These are phyloP conservation scores for Ulota crispa DNA, from an alignment of 225 moss, liverwort and hornwort genomes.

Conservation along the genomic window DNA sequence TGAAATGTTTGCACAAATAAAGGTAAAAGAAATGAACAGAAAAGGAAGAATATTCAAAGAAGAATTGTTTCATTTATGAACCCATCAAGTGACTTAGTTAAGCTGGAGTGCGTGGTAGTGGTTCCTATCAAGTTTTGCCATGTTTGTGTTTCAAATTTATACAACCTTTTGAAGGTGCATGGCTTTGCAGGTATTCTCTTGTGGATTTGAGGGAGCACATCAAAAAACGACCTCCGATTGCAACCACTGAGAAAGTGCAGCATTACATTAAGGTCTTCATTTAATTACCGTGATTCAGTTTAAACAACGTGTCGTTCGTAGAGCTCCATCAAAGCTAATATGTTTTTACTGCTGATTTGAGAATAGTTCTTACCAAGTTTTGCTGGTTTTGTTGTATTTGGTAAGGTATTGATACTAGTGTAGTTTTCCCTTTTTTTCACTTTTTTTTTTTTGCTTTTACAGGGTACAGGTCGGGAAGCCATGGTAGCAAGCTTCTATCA, in stretches of 20 bases:
- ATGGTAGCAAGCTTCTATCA: constrained; percentile 86
- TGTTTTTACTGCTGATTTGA: not conserved
- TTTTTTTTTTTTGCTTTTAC: not conserved
- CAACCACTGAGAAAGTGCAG: constrained; percentile 96
- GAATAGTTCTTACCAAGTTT: not conserved
- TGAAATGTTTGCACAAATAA: not conserved
- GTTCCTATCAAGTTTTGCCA: not conserved
- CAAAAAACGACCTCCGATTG: constrained; percentile 86
- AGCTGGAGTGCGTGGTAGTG: not conserved
- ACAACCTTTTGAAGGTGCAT: too few species aligned
- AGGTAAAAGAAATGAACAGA: not conserved
- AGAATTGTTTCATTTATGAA: not conserved
- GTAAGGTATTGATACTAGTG: not conserved
- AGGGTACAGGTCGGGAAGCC: constrained; percentile 82
- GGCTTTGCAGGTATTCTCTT: constrained; percentile 64
- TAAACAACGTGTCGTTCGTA: not conserved
- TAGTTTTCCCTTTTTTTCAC: not conserved
- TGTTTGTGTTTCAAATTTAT: not conserved
- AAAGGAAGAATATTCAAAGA: not conserved
- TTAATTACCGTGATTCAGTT: not conserved
- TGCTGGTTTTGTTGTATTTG: not conserved
- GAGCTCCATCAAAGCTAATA: not conserved
- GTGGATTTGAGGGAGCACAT: constrained; percentile 83
- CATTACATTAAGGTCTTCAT: constrained; percentile 58
- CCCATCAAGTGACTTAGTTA: not conserved